A percentile compares a stretch with the other conserved stretches of the same genome.
Conservation (phyloP, 192 early-diverging fungal genomes). For the Coemansia sp. region DNA sequence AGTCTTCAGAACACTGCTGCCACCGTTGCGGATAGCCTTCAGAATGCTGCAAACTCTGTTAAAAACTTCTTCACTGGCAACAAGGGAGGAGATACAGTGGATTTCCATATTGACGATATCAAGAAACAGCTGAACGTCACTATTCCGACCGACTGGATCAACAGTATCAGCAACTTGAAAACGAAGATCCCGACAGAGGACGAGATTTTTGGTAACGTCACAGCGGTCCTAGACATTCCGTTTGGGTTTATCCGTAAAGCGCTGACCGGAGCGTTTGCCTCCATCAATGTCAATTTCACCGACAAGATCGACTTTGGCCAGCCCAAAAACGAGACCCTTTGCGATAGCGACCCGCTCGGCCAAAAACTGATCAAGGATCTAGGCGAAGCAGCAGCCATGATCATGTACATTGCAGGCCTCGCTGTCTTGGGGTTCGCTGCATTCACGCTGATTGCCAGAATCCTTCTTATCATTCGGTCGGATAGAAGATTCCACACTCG, state of each 20-base stretch:
- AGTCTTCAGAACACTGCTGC: conserved; percentile 29
- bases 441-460: conserved; percentile 10
- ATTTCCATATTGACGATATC: conserved; percentile 31
- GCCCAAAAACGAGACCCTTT: conserved; percentile 22
- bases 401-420: conserved; percentile 24
- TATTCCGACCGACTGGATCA: conserved; percentile 41
- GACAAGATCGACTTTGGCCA: conserved; percentile 20
- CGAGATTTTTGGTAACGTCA: conserved; percentile 47
- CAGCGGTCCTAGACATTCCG: conserved; percentile 34
- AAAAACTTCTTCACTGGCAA: conserved; percentile 24
- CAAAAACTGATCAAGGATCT: conserved; percentile 26
- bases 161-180: conserved; percentile 24
- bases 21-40: conserved; percentile 9
- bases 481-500: conserved; percentile 17
- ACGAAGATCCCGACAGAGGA: conserved; percentile 44
- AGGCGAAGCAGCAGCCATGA: conserved; percentile 11
- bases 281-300: conserved; percentile 18
- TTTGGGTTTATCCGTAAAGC: conserved; percentile 30
- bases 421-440: conserved; percentile 24
- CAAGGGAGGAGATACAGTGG: neutral
- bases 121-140: conserved; percentile 24
- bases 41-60: conserved; percentile 22
- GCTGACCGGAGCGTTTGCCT: conserved; percentile 15
- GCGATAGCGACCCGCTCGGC: conserved; percentile 26
- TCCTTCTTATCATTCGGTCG: conserved; percentile 4